A percentile compares a stretch with the other conserved stretches of the same genome.
Evolutionary conservation across 1,284 basidiomycete species (phyloP).

Genomic region (Tilletia setariae): DNA sequence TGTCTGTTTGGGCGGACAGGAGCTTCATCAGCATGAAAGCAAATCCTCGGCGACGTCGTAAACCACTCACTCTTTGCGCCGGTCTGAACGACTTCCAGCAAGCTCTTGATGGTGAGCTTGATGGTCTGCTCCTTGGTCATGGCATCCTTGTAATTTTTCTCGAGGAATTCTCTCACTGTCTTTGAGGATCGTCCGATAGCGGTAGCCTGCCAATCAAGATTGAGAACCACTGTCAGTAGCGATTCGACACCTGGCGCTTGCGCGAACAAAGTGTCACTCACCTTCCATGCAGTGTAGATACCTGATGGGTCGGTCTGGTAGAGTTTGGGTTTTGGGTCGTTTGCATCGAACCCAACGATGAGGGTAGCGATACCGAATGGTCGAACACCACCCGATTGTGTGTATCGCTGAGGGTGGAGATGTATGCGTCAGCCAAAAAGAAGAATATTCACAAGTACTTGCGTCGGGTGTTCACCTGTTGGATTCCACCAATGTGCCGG

Average conservation of each 20-base stretch:
- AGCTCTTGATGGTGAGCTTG: slow-evolving; percentile 90
- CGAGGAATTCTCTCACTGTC: slow-evolving; percentile 96
- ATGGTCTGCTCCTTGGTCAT: slow-evolving; percentile 82
- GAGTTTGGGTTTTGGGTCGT: slow-evolving; percentile 76
- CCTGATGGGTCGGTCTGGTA: slow-evolving; percentile 98
- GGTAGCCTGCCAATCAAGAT: slow-evolving; percentile 69
- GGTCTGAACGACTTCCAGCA: slow-evolving; percentile 97
- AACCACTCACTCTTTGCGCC: slow-evolving; percentile 74
- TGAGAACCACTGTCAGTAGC: slow-evolving; percentile 13
- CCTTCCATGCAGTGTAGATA: slow-evolving; percentile 97
- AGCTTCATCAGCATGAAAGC: background rate
- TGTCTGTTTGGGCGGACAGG: slow-evolving; percentile 26
- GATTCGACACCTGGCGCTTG: background rate
- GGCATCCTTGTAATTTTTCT: slow-evolving; percentile 95
- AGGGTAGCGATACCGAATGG: slow-evolving; percentile 97
- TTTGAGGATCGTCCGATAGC: slow-evolving; percentile 96
- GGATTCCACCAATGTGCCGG: slow-evolving; percentile 92
- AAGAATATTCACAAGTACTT: background rate
- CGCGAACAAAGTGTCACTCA: slow-evolving; percentile 44
- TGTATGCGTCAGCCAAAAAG: background rate
- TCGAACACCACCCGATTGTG: slow-evolving; percentile 96
- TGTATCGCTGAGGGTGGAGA: slow-evolving; percentile 69
- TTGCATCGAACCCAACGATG: slow-evolving; percentile 93
- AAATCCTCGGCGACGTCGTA: background rate
- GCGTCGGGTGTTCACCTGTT: slow-evolving; percentile 72